These are phyloP conservation scores for Chrysanthemum seticuspe DNA, from an alignment of 129 eudicot species.

Conservation along the genomic window DNA sequence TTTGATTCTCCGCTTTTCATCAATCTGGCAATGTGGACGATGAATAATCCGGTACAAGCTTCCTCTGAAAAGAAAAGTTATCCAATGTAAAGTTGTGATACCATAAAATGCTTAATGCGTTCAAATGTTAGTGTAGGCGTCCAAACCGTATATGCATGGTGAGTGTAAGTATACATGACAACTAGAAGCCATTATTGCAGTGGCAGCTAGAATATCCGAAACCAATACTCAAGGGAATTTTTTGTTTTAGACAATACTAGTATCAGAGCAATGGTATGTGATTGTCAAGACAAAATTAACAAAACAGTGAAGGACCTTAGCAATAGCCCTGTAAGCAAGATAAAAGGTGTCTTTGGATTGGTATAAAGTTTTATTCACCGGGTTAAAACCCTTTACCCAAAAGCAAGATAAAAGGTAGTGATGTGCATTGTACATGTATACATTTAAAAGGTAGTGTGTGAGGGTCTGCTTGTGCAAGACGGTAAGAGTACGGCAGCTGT, in stretches of 20 bases:
- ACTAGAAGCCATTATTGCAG: neutral
- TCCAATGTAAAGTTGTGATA: neutral
- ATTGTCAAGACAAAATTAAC: neutral
- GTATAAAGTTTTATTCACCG: no score
- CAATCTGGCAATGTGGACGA: constrained; percentile 97
- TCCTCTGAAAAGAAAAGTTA: constrained; percentile 52
- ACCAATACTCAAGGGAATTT: no score
- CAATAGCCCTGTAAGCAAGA: no score
- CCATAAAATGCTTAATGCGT: constrained; percentile 9
- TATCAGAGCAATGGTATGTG: neutral
- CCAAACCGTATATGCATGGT: constrained; percentile 1
- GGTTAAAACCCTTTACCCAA: no score
- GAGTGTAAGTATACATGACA: constrained; percentile 6
- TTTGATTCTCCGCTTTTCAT: constrained; percentile 87
- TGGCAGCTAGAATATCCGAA: neutral
- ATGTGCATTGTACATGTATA: no score
- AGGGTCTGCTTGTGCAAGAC: no score
- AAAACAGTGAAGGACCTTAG: neutral
- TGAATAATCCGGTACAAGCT: constrained; percentile 96
- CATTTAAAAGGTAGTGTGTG: no score
- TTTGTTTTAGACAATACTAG: neutral
- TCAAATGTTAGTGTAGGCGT: constrained; percentile 14
- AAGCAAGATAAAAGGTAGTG: no score
- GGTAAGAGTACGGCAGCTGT: no score
- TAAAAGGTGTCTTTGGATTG: no score